These are phyloP conservation scores for Pistacia atlantica DNA, from an alignment of 345 rosid species.

Conservation along the genomic window DNA sequence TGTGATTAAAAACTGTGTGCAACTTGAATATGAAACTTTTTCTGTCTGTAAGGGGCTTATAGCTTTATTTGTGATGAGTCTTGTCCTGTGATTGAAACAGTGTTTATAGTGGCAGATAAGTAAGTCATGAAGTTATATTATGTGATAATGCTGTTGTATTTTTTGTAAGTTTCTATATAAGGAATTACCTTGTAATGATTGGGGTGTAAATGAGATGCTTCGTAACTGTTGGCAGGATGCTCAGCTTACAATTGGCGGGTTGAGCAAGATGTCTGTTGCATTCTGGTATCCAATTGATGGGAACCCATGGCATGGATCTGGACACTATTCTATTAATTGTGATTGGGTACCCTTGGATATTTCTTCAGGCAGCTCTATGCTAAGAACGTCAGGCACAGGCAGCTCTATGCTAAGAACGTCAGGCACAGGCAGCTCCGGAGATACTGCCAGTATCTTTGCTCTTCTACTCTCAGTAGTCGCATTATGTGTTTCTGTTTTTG, in stretches of 20 bases:
- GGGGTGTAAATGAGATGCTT: background rate
- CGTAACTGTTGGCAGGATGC: constrained; percentile 63
- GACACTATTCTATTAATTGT: constrained; percentile 82
- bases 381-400: constrained; percentile 37
- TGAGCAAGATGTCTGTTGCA: constrained; percentile 79
- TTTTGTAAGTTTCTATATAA: constrained; percentile 7
- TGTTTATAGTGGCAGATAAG: background rate
- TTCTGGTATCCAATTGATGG: constrained; percentile 92
- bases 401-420: constrained; percentile 36
- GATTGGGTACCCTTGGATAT: constrained; percentile 80
- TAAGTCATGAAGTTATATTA: background rate
- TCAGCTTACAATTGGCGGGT: constrained; percentile 74
- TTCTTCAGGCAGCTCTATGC: constrained; percentile 41
- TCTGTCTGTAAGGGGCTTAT: background rate
- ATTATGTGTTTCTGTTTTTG: constrained; percentile 61
- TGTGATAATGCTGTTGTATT: background rate
- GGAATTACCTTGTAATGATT: constrained; percentile 28
- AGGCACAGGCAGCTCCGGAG: constrained; percentile 44
- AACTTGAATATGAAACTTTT: background rate
- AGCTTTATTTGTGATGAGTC: background rate
- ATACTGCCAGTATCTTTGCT: constrained; percentile 56
- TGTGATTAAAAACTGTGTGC: background rate
- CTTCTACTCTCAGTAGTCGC: constrained; percentile 65
- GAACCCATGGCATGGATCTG: constrained; percentile 84
- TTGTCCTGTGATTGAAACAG: background rate